phyloP scores from a whole-genome alignment of 116 monocot species.

The Posidonia oceanica region DNA sequence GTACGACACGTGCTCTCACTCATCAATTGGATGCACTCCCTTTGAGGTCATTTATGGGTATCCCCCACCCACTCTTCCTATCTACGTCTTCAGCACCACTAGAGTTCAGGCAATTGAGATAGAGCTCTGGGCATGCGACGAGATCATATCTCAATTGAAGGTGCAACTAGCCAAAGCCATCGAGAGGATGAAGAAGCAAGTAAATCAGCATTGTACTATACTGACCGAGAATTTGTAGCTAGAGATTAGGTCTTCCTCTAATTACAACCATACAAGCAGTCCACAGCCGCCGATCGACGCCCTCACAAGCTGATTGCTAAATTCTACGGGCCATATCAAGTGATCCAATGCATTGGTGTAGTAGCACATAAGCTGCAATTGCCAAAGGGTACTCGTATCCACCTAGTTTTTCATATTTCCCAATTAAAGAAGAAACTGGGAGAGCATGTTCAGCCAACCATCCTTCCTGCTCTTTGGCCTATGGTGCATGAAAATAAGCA shows the following conservation, averaged over 20 bases:
- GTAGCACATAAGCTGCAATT: background rate
- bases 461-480: no score
- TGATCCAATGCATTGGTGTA: background rate
- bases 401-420: background rate
- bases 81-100: background rate
- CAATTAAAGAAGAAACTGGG: background rate
- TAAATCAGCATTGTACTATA: background rate
- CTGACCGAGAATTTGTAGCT: background rate
- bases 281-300: background rate
- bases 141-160: background rate
- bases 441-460: no score
- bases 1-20: background rate
- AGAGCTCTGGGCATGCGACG: background rate
- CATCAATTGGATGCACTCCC: background rate
- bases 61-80: background rate
- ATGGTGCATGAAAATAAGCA: no score
- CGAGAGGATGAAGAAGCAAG: background rate
- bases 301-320: background rate
- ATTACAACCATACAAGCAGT: background rate
- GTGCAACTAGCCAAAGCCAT: background rate
- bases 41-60: background rate
- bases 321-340: background rate
- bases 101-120: background rate
- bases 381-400: background rate
- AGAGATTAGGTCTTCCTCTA: slow-evolving; percentile 3